These are phyloP conservation scores for Apiotrichum gracile DNA, from an alignment of 1,284 basidiomycete species.

Conservation along the genomic window DNA sequence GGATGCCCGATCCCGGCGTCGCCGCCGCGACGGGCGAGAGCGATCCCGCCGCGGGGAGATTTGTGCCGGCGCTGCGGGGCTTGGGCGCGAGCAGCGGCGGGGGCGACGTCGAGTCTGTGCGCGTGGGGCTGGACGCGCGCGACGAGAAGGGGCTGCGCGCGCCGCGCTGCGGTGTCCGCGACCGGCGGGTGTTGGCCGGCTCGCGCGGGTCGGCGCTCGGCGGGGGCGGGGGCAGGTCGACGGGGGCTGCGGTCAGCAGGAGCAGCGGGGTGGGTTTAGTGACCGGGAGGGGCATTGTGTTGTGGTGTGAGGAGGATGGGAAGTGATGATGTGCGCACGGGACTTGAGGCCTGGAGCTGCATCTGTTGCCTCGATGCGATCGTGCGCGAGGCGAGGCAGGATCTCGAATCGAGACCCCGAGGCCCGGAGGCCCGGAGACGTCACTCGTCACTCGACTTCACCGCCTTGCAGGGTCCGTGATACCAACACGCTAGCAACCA, in stretches of 20 bases:
- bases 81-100: constrained; percentile 17
- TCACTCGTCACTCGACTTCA: no score
- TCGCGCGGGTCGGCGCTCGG: constrained; percentile 42
- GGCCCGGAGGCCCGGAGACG: no score
- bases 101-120: constrained; percentile 9
- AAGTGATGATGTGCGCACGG: no score
- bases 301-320: no score
- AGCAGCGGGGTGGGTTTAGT: no score
- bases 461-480: no score
- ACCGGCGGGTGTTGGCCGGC: constrained; percentile 29
- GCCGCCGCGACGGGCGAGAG: background rate
- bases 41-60: background rate
- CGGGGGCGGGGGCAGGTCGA: constrained; percentile 43
- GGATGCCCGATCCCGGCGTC: background rate
- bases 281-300: no score
- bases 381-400: no score
- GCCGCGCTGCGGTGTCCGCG: constrained; percentile 34
- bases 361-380: no score
- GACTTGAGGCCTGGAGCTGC: no score
- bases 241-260: constrained; percentile 28
- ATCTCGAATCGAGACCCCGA: no score
- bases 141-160: constrained; percentile 30
- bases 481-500: no score
- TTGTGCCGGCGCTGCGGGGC: constrained; percentile 2
- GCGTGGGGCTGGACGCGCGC: constrained; percentile 28